Conservation (phyloP, 768 basidiomycete genomes). For the Pisolithus microcarpus region DNA sequence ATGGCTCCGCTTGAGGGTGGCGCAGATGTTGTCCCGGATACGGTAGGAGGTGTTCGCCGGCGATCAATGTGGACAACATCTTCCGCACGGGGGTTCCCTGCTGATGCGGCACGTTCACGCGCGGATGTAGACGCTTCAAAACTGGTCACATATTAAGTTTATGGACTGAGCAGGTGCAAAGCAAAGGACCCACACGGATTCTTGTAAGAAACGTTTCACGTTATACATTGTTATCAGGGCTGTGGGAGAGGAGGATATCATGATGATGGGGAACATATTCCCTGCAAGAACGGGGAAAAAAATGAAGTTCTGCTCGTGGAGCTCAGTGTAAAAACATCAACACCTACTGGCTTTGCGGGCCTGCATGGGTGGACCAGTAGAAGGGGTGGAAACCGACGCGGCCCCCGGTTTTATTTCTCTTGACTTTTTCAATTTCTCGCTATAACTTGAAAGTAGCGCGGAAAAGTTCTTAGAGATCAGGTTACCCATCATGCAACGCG, state of each 20-base stretch:
- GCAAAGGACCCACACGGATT: constrained; percentile 53
- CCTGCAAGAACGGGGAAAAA: constrained; percentile 33
- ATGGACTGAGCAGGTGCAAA: neutral
- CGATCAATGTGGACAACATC: constrained; percentile 87
- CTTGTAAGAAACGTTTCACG: constrained; percentile 88
- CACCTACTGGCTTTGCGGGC: constrained; percentile 65
- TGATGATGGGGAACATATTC: constrained; percentile 86
- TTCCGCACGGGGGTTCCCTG: constrained; percentile 69
- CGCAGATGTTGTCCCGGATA: constrained; percentile 9
- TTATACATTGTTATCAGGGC: constrained; percentile 98
- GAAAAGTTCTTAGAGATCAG: constrained; percentile 62
- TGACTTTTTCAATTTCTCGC: constrained; percentile 73
- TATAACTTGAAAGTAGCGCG: constrained; percentile 54
- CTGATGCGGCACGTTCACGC: constrained; percentile 55
- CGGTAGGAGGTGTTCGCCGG: constrained; percentile 47
- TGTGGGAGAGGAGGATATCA: constrained; percentile 91
- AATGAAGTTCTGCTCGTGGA: neutral
- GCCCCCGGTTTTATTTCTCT: constrained; percentile 59
- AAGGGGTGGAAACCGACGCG: constrained; percentile 29
- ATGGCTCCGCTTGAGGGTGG: constrained; percentile 25
- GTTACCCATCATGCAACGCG: neutral
- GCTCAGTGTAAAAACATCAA: neutral
- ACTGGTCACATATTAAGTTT: constrained; percentile 22
- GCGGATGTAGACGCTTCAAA: constrained; percentile 76
- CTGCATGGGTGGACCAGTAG: constrained; percentile 34